Percentiles rank a stretch among this genome's conserved stretches.
Conservation (phyloP, 257 asterid genomes). For the Thymus quinquecostatus region DNA sequence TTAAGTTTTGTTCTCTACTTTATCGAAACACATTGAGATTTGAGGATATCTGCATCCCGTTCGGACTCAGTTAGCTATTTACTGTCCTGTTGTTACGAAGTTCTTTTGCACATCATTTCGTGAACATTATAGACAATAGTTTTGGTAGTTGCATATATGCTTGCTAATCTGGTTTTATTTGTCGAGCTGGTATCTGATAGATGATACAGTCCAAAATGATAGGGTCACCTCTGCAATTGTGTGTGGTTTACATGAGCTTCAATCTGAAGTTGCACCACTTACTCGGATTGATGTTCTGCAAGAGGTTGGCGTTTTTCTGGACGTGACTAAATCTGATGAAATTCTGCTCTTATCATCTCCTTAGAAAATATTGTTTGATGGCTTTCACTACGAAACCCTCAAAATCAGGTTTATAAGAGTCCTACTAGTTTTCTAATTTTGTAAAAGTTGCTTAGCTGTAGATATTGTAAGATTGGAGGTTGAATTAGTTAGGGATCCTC, state of each 20-base stretch:
- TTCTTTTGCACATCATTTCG: slow-evolving; percentile 3
- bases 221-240: not conserved
- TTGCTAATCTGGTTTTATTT: slow-evolving; percentile 7
- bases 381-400: not conserved
- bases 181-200: slow-evolving; percentile 14
- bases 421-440: not conserved
- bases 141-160: slow-evolving; percentile 21
- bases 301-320: slow-evolving; percentile 13
- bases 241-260: slow-evolving; percentile 7
- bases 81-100: not conserved
- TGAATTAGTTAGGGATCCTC: slow-evolving; percentile 8
- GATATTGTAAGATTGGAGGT: slow-evolving; percentile 17
- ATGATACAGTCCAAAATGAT: not conserved
- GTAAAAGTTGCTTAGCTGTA: not conserved
- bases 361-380: slow-evolving; percentile 10
- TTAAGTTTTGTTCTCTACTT: slow-evolving; percentile 10
- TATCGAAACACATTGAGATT: not conserved
- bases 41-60: slow-evolving; percentile 11
- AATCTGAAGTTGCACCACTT: slow-evolving; percentile 1
- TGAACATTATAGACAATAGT: slow-evolving; percentile 8
- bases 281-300: not conserved
- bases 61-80: slow-evolving; percentile 2
- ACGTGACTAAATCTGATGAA: slow-evolving; percentile 9
- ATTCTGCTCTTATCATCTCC: not conserved
- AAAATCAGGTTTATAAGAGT: slow-evolving; percentile 9